Conservation (phyloP, 106 monocot genomes). For the Dioscorea dumetorum region DNA sequence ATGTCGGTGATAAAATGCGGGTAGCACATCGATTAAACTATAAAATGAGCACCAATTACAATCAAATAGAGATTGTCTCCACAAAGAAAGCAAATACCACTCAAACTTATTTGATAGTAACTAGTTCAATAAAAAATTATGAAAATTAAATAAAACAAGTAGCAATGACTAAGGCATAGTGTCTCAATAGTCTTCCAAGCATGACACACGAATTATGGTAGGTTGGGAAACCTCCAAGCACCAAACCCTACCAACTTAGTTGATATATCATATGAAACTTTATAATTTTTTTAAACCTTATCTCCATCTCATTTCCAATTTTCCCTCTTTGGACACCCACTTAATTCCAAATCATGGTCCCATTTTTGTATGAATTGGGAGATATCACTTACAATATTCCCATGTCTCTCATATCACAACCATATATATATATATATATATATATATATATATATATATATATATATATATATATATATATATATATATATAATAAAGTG, state of each 20-base stretch:
- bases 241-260: constrained; percentile 20
- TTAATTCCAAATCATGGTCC: neutral
- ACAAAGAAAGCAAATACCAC: neutral
- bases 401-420: too few relatives aligned
- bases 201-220: neutral
- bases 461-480: too few relatives aligned
- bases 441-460: too few relatives aligned
- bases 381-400: neutral
- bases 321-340: neutral
- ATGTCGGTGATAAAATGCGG: too few relatives aligned
- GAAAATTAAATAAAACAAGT: neutral
- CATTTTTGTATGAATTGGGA: neutral
- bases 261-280: neutral
- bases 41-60: too few relatives aligned
- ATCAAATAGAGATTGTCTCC: too few relatives aligned
- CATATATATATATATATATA: too few relatives aligned
- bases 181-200: constrained; percentile 7
- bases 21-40: too few relatives aligned
- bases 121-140: neutral
- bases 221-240: neutral
- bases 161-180: neutral
- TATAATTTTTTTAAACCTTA: neutral
- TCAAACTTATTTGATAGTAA: constrained; percentile 6
- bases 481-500: too few relatives aligned
- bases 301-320: neutral